Evolutionary conservation across 805 yeast genomes (phyloP), one percentile per base, ranked within the genome.

Genomic region (Clavispora fructus): DNA sequence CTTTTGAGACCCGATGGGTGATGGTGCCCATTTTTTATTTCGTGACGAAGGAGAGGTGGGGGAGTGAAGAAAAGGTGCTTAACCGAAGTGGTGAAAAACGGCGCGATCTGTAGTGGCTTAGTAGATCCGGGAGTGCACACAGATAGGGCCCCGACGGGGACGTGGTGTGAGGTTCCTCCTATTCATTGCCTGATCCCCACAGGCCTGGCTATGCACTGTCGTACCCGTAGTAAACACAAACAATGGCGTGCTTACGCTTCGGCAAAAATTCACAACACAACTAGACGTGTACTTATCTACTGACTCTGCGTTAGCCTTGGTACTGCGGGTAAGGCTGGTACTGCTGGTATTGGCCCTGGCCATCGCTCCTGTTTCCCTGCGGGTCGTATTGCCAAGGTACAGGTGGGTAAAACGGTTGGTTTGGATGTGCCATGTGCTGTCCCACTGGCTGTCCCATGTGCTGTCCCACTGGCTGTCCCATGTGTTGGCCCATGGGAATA

Each of bases 1-100:
- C 46, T 32, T 51, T 53, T 25, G 54, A 51, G 12, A 42, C 45
- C 11, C 58, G 46, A 38, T 54, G 58, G 3, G 56, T 54, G 44
- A 54, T 54, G 30, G 30, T 51, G 41, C 52, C 53, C 58, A 54
- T 54, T 32, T 42, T 12, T 6, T 7, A 26, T 9, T 19, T 8
- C 27, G 37, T 16, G 23, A 33, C 3, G 23, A 23, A 23, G 27
- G 3, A 17, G 9, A 17, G 14, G 9, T 6, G 17, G 13, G 29
- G 12, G 7, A 37, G 25, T 25, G 17, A n/a, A 26, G 10, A 10
- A 19, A 17, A 16, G 35, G 6, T 9, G 17, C 23, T 7, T n/a
- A n/a, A 11, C n/a, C 35, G 8, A 14, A 19, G 26, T 13, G 13
- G 39, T 23, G 39, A 37, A 37, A 37, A 37, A 12, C 29, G 35